phyloP scores from a whole-genome alignment of 345 rosid genomes.

The Populus nigra region DNA sequence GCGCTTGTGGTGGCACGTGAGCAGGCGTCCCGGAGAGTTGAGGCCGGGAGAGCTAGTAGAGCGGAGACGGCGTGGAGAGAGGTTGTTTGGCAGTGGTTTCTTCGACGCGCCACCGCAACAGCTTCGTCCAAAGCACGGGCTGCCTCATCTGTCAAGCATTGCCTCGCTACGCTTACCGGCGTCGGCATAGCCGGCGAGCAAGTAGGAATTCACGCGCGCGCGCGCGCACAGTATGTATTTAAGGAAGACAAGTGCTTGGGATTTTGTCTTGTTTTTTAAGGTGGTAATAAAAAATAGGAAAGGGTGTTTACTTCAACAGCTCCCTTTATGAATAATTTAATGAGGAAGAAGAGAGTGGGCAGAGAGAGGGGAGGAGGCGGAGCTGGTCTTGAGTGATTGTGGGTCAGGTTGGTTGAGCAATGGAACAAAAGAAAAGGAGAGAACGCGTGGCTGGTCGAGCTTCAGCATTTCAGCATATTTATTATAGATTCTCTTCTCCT shows the following conservation, averaged over 20 bases:
- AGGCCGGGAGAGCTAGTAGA: conserved; percentile 46
- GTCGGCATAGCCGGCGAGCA: conserved; percentile 57
- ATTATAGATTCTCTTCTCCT: conserved; percentile 36
- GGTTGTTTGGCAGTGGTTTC: conserved; percentile 64
- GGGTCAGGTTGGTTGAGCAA: conserved; percentile 10
- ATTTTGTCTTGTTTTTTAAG: neutral
- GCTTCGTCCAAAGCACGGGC: conserved; percentile 67
- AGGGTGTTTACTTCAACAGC: conserved; percentile 30
- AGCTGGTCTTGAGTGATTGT: neutral
- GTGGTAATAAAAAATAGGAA: conserved; percentile 13
- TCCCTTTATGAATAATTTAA: conserved; percentile 21
- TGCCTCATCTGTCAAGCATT: conserved; percentile 64
- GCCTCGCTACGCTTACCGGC: conserved; percentile 56
- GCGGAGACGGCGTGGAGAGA: conserved; percentile 72
- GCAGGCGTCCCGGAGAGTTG: conserved; percentile 62
- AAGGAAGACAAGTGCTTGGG: neutral
- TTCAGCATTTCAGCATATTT: conserved; percentile 34
- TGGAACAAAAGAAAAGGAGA: conserved; percentile 19
- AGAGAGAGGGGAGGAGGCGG: neutral
- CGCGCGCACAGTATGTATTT: neutral
- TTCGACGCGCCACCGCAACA: conserved; percentile 59
- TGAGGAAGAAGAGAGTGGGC: neutral
- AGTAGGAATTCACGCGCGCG: neutral
- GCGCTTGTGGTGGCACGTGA: conserved; percentile 43
- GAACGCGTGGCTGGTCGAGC: conserved; percentile 37